Conservation (phyloP, 1,284 basidiomycete genomes). For the Ustilago cynodontis region DNA sequence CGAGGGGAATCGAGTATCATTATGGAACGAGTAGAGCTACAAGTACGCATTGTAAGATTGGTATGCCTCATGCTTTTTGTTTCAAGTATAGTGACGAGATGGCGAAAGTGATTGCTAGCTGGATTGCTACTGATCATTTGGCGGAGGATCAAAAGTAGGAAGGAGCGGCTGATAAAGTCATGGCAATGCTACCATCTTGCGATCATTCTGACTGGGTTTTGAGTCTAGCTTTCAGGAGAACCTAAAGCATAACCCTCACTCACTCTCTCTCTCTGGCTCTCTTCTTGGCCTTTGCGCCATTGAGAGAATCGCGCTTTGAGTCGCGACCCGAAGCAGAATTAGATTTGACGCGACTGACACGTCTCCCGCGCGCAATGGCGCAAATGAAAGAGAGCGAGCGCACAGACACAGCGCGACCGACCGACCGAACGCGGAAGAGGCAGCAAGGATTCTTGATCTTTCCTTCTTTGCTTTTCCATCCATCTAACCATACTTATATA, state of each 20-base stretch:
- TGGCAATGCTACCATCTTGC: too few species aligned
- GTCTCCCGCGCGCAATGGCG: too few species aligned
- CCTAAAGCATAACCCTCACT: too few species aligned
- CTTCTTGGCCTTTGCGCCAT: too few species aligned
- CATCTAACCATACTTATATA: not conserved
- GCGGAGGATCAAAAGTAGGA: conserved; percentile 4
- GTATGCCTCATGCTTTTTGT: conserved; percentile 62
- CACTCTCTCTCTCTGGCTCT: too few species aligned
- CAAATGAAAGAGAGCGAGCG: not conserved
- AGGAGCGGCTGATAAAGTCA: not conserved
- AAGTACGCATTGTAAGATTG: conserved; percentile 48
- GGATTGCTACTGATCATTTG: conserved; percentile 39
- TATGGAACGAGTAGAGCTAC: conserved; percentile 24
- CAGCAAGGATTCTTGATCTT: too few species aligned
- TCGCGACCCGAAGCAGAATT: not conserved
- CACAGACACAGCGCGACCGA: not conserved
- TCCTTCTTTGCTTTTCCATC: not conserved
- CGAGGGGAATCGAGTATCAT: conserved; percentile 16
- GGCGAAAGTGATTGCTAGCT: conserved; percentile 34
- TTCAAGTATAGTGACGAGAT: conserved; percentile 41
- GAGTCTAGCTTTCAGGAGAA: too few species aligned
- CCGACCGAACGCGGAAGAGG: not conserved
- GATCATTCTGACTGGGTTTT: too few species aligned
- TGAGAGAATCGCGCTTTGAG: not conserved
- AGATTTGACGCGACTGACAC: conserved; percentile 17